phyloP scores from a whole-genome alignment of 495 filamentous ascomycete genomes.

The Bacidia gigantensis region DNA sequence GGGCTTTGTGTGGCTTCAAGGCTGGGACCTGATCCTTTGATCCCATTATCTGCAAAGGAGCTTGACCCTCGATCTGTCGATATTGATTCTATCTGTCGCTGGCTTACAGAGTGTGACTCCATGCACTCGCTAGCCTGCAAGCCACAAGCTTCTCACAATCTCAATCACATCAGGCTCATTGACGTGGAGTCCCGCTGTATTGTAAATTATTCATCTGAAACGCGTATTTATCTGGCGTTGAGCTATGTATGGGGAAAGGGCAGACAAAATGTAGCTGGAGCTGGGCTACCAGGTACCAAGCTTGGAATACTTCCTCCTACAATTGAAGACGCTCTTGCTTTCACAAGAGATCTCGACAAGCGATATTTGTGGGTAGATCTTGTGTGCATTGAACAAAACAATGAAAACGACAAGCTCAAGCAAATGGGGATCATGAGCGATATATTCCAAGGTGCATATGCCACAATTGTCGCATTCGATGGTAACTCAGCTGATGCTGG shows the following conservation, averaged over 20 bases:
- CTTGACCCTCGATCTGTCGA: too few relatives aligned
- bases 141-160: too few relatives aligned
- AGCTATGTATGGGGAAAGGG: slow-evolving; percentile 12
- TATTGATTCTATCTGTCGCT: too few relatives aligned
- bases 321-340: slow-evolving; percentile 22
- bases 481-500: slow-evolving; percentile 1
- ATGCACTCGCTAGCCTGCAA: too few relatives aligned
- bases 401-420: slow-evolving; percentile 17
- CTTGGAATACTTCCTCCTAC: slow-evolving; percentile 6
- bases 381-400: slow-evolving; percentile 25
- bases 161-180: too few relatives aligned
- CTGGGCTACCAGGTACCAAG: too few relatives aligned
- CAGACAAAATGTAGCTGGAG: too few relatives aligned
- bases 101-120: too few relatives aligned
- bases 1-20: too few relatives aligned
- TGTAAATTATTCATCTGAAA: not conserved
- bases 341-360: slow-evolving; percentile 19
- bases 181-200: too few relatives aligned
- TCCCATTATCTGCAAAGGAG: too few relatives aligned
- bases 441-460: slow-evolving; percentile 16
- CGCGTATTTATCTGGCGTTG: not conserved
- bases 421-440: slow-evolving; percentile 22
- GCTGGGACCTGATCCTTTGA: too few relatives aligned
- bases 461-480: slow-evolving; percentile 23
- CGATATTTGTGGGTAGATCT: slow-evolving; percentile 28